Evolutionary conservation across 2,329 filamentous ascomycete genomes (phyloP), one percentile per base, ranked within the genome.

Genomic region (Albifimbria verrucaria): DNA sequence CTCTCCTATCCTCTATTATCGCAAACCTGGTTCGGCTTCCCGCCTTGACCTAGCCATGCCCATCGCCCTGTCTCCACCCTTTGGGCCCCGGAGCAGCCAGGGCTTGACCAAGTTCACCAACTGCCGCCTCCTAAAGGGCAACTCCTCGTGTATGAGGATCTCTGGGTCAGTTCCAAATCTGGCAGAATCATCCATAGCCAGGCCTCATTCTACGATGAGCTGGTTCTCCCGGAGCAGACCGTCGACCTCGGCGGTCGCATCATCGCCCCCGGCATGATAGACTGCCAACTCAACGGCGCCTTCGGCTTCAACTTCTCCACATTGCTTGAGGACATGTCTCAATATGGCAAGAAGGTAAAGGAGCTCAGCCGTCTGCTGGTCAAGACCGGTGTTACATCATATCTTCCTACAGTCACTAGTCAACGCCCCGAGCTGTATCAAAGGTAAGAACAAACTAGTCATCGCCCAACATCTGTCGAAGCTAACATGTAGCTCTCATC

Each of bases 231-330:
- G 2, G 89, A 93, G 66, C 73, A 85, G 60, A 86, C 87, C 51
- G 78, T 96, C 61, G 85, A 97, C 64, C 83, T 97, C 2, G 83
- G 85, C 49, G 90, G 91, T 54, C 90, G 90, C 62, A 93, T 96
- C 59, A 69, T 97, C 20, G 85, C 89, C 1, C 91, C 92, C 0
- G 92, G 92, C 23, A 80, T 97, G 65, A 94, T 97, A 62, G 92
- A 97, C 60, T 88, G 88, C 50, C 92, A 97, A 71, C 85, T 97
- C 61, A 97, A 97, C 65, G 92, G 92, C 47, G 92, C 89, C 10
- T 93, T 92, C 64, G 92, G 92, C 52, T 95, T 96, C 77, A 93
- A 96, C 75, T 96, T 95, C 69, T 94, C 90, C 3, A 84, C 85
- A 1, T 77, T 91, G 10, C 83, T 89, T n/a, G 79, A 86, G 17